A percentile compares a stretch with the other conserved stretches of the same genome.
Evolutionary conservation across 2,329 filamentous ascomycete genomes (phyloP).

Genomic region (Teratosphaeria zuluensis): DNA sequence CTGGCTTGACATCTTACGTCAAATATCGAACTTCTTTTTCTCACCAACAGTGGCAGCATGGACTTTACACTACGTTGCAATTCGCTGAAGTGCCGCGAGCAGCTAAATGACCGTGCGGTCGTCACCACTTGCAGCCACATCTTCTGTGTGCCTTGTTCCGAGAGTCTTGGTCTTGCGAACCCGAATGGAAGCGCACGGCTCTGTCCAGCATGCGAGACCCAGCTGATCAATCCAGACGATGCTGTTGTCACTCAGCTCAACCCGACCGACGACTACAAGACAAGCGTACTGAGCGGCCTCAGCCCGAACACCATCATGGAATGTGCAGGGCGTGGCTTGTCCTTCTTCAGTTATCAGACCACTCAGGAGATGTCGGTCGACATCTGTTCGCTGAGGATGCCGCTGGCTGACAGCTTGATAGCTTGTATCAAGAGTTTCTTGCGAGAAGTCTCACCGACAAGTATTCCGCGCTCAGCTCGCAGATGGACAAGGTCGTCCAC

Average conservation of each 20-base stretch:
- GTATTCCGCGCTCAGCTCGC: constrained; percentile 52
- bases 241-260: constrained; percentile 62
- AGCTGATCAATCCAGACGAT: constrained; percentile 63
- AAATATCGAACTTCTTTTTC: not conserved
- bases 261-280: constrained; percentile 83
- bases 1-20: not conserved
- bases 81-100: constrained; percentile 61
- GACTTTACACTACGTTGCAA: constrained; percentile 73
- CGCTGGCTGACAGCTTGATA: constrained; percentile 26
- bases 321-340: constrained; percentile 67
- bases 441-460: constrained; percentile 64
- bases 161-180: constrained; percentile 50
- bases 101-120: constrained; percentile 61
- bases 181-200: constrained; percentile 43
- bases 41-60: constrained; percentile 40
- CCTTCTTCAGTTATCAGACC: constrained; percentile 81
- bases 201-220: constrained; percentile 69
- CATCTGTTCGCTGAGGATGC: not conserved
- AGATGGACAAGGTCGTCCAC: constrained; percentile 63
- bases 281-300: constrained; percentile 71
- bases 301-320: constrained; percentile 77
- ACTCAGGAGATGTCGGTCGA: constrained; percentile 65
- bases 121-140: constrained; percentile 92
- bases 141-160: constrained; percentile 70
- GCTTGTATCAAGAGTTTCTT: constrained; percentile 67